These are phyloP conservation scores for Cyclostephanos invisitatus DNA, from an alignment of 108 stramenopile species.

Conservation along the genomic window DNA sequence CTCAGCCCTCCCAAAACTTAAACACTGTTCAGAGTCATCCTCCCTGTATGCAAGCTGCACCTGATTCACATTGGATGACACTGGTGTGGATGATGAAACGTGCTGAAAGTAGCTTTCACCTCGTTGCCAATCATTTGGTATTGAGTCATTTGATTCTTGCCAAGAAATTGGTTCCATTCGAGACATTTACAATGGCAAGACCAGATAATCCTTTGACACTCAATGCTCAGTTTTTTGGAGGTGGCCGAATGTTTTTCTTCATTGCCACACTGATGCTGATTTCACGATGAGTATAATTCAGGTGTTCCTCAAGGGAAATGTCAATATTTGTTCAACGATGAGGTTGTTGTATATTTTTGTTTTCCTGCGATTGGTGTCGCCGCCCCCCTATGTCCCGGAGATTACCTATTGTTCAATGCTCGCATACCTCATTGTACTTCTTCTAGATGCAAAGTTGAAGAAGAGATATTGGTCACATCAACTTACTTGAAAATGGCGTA, in stretches of 20 bases:
- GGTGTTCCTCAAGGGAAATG: not conserved
- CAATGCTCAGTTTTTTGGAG: not conserved
- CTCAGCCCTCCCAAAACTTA: not conserved
- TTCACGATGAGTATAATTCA: not conserved
- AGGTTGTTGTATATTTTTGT: constrained; percentile 1
- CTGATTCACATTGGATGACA: not conserved
- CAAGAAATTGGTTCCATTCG: not conserved
- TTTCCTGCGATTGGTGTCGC: not conserved
- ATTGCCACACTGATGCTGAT: constrained; percentile 1
- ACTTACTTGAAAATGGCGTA: not conserved
- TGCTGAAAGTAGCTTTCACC: not conserved
- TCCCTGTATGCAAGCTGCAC: not conserved
- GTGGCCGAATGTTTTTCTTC: constrained; percentile 2
- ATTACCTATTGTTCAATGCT: not conserved
- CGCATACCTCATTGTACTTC: not conserved
- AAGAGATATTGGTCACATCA: not conserved
- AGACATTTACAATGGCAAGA: not conserved
- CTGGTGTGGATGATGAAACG: not conserved
- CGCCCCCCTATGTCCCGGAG: not conserved
- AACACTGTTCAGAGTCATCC: not conserved
- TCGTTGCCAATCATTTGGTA: not conserved
- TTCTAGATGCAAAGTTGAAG: not conserved
- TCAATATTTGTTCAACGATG: not conserved
- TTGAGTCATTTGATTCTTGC: not conserved
- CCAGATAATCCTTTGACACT: not conserved